Evolutionary conservation across 352 stramenopile species (phyloP).

Genomic region (Phytophthora ohioensis): DNA sequence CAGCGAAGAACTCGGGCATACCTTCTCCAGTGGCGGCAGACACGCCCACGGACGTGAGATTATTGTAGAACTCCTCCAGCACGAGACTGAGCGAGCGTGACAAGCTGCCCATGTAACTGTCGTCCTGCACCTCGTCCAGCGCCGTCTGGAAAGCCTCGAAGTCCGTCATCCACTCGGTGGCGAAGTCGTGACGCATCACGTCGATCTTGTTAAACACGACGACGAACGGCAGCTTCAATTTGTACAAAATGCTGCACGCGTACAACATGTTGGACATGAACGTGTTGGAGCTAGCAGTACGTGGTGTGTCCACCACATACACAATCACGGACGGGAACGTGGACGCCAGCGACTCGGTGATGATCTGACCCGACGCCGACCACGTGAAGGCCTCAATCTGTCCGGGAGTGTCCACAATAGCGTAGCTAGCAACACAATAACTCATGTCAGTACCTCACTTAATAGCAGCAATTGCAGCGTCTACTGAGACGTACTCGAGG

Average conservation of each 20-base stretch:
- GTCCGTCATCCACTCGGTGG: constrained; percentile 99
- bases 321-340: constrained; percentile 98
- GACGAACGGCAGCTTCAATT: constrained; percentile 97
- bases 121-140: constrained; percentile 91
- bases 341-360: constrained; percentile 97
- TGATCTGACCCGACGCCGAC: constrained; percentile 98
- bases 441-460: constrained; percentile 8
- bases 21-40: constrained; percentile 96
- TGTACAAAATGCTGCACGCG: constrained; percentile 99
- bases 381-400: constrained; percentile 99
- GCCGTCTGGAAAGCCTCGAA: constrained; percentile 98
- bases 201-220: constrained; percentile 99
- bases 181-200: constrained; percentile 95
- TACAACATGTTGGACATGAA: constrained; percentile 99
- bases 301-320: constrained; percentile 98
- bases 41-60: constrained; percentile 93
- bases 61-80: constrained; percentile 95
- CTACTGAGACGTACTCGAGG: constrained; percentile 75
- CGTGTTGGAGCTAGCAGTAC: constrained; percentile 96
- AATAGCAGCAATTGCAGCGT: background rate
- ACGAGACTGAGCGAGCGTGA: constrained; percentile 92
- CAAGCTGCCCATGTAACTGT: constrained; percentile 94
- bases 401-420: constrained; percentile 98
- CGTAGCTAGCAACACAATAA: constrained; percentile 74
- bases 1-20: constrained; percentile 95